Percentiles rank a stretch among this genome's conserved stretches.
Conservation (phyloP, 163 green algal species). For the Prototheca cutis region DNA sequence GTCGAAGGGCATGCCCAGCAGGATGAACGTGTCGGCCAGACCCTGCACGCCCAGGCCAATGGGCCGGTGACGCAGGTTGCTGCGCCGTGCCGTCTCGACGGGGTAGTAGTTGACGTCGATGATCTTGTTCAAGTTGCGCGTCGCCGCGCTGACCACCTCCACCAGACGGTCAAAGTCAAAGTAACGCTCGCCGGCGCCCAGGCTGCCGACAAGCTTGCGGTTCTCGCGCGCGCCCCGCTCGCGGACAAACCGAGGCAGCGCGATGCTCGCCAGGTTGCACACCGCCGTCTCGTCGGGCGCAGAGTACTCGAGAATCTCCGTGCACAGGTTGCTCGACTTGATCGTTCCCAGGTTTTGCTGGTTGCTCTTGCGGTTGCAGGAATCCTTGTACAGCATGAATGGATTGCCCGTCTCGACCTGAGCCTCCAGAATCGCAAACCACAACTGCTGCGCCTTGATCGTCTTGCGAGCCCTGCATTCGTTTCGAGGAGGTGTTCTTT, state of each 20-base stretch:
- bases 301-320: slow-evolving; percentile 98
- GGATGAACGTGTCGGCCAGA: slow-evolving; percentile 95
- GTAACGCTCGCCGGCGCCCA: slow-evolving; percentile 54
- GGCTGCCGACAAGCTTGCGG: slow-evolving; percentile 60
- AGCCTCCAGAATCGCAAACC: slow-evolving; percentile 96
- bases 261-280: slow-evolving; percentile 98
- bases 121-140: slow-evolving; percentile 96
- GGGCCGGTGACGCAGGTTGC: slow-evolving; percentile 95
- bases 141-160: slow-evolving; percentile 71
- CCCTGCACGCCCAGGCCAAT: slow-evolving; percentile 96
- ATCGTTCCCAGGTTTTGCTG: slow-evolving; percentile 98
- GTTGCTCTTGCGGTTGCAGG: slow-evolving; percentile 85
- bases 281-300: slow-evolving; percentile 89
- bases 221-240: slow-evolving; percentile 40
- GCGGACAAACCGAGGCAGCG: slow-evolving; percentile 75
- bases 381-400: slow-evolving; percentile 99
- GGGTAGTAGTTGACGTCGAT: slow-evolving; percentile 99
- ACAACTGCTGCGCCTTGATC: slow-evolving; percentile 94
- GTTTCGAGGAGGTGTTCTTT: too few relatives aligned
- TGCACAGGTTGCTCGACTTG: slow-evolving; percentile 99
- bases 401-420: slow-evolving; percentile 92
- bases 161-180: slow-evolving; percentile 94
- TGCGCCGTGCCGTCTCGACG: slow-evolving; percentile 69
- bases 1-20: slow-evolving; percentile 97
- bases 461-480: slow-evolving; percentile 45